Evolutionary conservation across 2,329 filamentous ascomycete species (phyloP).

Genomic region (Furcasterigmium furcatum): DNA sequence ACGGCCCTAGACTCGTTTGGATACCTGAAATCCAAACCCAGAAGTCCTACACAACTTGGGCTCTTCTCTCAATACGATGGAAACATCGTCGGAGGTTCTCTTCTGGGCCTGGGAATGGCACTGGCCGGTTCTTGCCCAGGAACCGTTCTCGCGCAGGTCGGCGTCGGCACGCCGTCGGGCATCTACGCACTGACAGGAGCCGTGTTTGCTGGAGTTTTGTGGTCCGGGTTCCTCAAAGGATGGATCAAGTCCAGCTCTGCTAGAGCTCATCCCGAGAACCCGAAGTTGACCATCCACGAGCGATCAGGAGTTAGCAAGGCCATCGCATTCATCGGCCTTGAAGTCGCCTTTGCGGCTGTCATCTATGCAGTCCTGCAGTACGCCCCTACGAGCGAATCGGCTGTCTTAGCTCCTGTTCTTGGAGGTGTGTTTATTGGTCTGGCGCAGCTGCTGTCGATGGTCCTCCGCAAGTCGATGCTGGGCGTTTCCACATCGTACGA

Average conservation of each 20-base stretch:
- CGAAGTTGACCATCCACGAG: slow-evolving; percentile 30
- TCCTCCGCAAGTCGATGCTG: slow-evolving; percentile 49
- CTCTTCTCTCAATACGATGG: slow-evolving; percentile 61
- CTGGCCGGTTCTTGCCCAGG: slow-evolving; percentile 64
- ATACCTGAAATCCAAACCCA: slow-evolving; percentile 40
- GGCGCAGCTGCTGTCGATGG: slow-evolving; percentile 54
- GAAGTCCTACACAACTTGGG: slow-evolving; percentile 47
- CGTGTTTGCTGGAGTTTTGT: slow-evolving; percentile 51
- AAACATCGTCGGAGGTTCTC: slow-evolving; percentile 59
- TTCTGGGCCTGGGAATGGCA: slow-evolving; percentile 64
- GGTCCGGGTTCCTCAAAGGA: slow-evolving; percentile 39
- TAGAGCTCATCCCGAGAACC: slow-evolving; percentile 16
- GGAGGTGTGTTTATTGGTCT: slow-evolving; percentile 58
- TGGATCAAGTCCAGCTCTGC: slow-evolving; percentile 24
- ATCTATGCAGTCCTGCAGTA: slow-evolving; percentile 37
- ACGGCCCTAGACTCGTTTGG: slow-evolving; percentile 39
- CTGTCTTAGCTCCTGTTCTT: slow-evolving; percentile 36
- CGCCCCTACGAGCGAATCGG: slow-evolving; percentile 30
- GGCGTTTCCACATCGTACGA: slow-evolving; percentile 62
- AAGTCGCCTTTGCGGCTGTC: slow-evolving; percentile 34
- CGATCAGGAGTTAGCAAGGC: slow-evolving; percentile 33
- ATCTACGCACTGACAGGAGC: slow-evolving; percentile 51
- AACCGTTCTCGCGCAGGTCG: slow-evolving; percentile 60
- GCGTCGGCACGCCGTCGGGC: slow-evolving; percentile 47
- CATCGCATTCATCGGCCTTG: slow-evolving; percentile 36